Percentiles rank a stretch among this genome's conserved stretches.
phyloP scores from a whole-genome alignment of 495 filamentous ascomycete genomes.

The Tuber calosporum region DNA sequence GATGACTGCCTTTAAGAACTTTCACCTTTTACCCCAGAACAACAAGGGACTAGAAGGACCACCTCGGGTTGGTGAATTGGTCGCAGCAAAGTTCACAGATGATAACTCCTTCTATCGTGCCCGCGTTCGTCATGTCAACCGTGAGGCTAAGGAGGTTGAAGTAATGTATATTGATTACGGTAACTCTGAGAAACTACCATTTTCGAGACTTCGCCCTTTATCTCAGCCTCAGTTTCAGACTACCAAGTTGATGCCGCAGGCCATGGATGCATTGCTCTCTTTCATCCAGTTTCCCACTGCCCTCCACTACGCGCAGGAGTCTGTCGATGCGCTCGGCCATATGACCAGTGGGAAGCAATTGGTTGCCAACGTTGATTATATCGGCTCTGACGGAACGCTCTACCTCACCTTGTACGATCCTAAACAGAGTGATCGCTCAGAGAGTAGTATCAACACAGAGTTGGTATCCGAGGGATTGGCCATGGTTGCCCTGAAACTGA shows the following conservation, averaged over 20 bases:
- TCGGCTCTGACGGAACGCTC: constrained; percentile 65
- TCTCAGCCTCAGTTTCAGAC: constrained; percentile 66
- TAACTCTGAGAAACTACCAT: constrained; percentile 80
- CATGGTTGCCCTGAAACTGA: constrained; percentile 82
- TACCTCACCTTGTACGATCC: constrained; percentile 84
- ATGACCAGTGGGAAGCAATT: constrained; percentile 61
- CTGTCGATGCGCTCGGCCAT: constrained; percentile 62
- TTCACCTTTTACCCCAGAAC: constrained; percentile 72
- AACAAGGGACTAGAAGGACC: constrained; percentile 61
- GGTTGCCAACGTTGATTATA: constrained; percentile 82
- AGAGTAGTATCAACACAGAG: constrained; percentile 79
- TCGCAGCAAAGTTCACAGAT: constrained; percentile 77
- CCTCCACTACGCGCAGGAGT: constrained; percentile 71
- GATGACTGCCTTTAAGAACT: constrained; percentile 80
- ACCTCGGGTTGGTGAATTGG: constrained; percentile 84
- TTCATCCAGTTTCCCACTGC: constrained; percentile 76
- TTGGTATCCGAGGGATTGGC: constrained; percentile 75
- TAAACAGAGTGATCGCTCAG: constrained; percentile 49
- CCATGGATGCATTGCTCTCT: constrained; percentile 77
- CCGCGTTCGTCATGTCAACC: constrained; percentile 82
- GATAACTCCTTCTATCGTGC: constrained; percentile 94
- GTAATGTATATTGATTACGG: constrained; percentile 94
- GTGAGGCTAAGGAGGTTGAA: constrained; percentile 76
- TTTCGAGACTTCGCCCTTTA: constrained; percentile 72
- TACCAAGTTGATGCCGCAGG: constrained; percentile 76